Evolutionary conservation across 2,329 filamentous ascomycete species (phyloP), one percentile per base, ranked within the genome.

Genomic region (Xylariaceae sp.): DNA sequence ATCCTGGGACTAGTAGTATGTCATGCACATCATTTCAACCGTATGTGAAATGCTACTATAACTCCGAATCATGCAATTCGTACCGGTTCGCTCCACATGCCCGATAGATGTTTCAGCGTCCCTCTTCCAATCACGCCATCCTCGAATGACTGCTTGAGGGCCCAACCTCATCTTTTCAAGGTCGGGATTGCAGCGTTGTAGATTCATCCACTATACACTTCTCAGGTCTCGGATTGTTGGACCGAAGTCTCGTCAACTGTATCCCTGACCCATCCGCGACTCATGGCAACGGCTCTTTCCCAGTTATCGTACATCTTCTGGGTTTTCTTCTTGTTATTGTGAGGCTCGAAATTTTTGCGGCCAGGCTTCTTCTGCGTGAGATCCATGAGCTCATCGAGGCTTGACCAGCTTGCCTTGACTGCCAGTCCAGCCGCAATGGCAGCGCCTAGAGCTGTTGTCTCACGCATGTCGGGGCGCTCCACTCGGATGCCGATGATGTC

Each of bases 401-500:
- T 76, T 48, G 79, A 76, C 87, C 89, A 95, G 26, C 91, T 79
- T 34, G 78, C 83, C 11, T 87, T 80, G 9, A 58, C 51, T 8
- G 89, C 88, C 45, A 95, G 81, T n/a, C 87, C 89, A 8, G 89
- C 89, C 13, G 89, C 88, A 54, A 95, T 91, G 36, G 89, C 89
- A 12, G 89, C 89, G 19, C 89, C 89, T 2, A 95, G 76, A 1
- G 89, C 85, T 1, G 89, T 95, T 3, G 89, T 94, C 69, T 95
- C 89, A 43, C 87, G 83, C 89, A 95, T 95, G 42, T 80, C 76
- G 0, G 89, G 89, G 18, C 89, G 81, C 62, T 90, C 81, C 45
- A 95, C 85, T 19, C 83, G 85, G 52, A 95, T 93, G 42, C 82
- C 69, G 54, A 86, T 88, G 38, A 95, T 78, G 66, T 95, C 85